These are phyloP conservation scores for Aspergillus sp. DNA, from an alignment of 2,329 filamentous ascomycete species.

Conservation along the genomic window DNA sequence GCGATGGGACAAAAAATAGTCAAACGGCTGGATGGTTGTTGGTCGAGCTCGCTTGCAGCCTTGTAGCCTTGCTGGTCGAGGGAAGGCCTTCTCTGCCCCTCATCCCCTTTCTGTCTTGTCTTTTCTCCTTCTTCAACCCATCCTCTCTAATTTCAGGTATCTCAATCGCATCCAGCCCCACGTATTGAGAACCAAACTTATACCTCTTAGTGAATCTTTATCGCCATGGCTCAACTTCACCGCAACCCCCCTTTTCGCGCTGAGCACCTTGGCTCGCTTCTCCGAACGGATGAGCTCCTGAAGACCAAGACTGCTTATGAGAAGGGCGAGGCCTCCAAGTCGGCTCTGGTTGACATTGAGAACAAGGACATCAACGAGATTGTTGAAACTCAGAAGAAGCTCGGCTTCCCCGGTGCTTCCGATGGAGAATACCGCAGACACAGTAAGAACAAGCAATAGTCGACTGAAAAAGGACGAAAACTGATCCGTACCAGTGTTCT, in stretches of 20 bases:
- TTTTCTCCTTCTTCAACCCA: too few species aligned
- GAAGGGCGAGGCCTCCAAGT: constrained; percentile 49
- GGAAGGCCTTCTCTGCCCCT: too few species aligned
- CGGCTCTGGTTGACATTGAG: constrained; percentile 60
- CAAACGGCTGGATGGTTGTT: too few species aligned
- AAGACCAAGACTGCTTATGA: constrained; percentile 54
- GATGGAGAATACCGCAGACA: constrained; percentile 63
- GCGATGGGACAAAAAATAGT: too few species aligned
- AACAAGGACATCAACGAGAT: constrained; percentile 61
- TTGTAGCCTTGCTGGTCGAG: too few species aligned
- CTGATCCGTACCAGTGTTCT: constrained; percentile 42
- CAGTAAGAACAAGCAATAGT: constrained; percentile 22
- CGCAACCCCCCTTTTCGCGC: constrained; percentile 61
- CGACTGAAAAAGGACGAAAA: not conserved
- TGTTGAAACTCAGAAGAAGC: constrained; percentile 59
- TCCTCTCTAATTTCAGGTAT: too few species aligned
- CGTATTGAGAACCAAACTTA: not conserved
- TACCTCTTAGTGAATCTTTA: not conserved
- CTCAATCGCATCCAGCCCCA: too few species aligned
- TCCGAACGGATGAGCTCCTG: constrained; percentile 60
- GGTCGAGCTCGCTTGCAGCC: too few species aligned
- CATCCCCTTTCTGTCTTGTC: too few species aligned
- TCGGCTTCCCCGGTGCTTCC: constrained; percentile 60
- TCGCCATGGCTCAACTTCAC: constrained; percentile 29
- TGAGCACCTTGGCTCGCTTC: constrained; percentile 67